Percentiles rank a stretch among this genome's conserved stretches.
phyloP scores from a whole-genome alignment of 805 yeast species.

The Candida maesae region DNA sequence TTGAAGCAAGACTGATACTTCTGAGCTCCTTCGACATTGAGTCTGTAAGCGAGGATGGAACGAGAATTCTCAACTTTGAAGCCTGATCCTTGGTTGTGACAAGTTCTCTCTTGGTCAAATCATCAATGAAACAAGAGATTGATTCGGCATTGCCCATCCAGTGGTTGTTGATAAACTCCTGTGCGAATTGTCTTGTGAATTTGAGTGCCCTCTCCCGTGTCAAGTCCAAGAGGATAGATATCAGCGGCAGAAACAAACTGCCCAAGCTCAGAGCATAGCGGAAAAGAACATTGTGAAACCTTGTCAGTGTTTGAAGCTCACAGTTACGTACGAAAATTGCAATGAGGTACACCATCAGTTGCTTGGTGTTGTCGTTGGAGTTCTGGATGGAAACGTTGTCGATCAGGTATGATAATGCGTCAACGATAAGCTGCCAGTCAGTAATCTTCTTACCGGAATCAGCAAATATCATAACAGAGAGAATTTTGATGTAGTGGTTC shows the following conservation, averaged over 20 bases:
- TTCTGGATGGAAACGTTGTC: background rate
- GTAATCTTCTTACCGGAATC: slow-evolving; percentile 66
- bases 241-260: slow-evolving; percentile 40
- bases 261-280: slow-evolving; percentile 35
- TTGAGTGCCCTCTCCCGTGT: slow-evolving; percentile 42
- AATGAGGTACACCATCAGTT: slow-evolving; percentile 40
- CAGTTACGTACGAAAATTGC: slow-evolving; percentile 53
- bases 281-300: slow-evolving; percentile 42
- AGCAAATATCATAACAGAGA: slow-evolving; percentile 52
- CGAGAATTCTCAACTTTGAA: slow-evolving; percentile 12
- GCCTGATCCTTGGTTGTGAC: slow-evolving; percentile 13
- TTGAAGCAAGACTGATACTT: slow-evolving; percentile 1
- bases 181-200: slow-evolving; percentile 42
- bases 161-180: slow-evolving; percentile 41
- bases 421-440: slow-evolving; percentile 41
- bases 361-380: slow-evolving; percentile 5
- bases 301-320: slow-evolving; percentile 44
- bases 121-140: slow-evolving; percentile 41
- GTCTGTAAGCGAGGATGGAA: slow-evolving; percentile 19
- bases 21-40: slow-evolving; percentile 10
- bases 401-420: slow-evolving; percentile 21
- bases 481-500: slow-evolving; percentile 29
- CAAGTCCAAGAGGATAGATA: slow-evolving; percentile 41
- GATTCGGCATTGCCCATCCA: slow-evolving; percentile 36
- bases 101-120: slow-evolving; percentile 29